Conservation (phyloP, 1,284 basidiomycete species). For the Kwoniella shivajii region DNA sequence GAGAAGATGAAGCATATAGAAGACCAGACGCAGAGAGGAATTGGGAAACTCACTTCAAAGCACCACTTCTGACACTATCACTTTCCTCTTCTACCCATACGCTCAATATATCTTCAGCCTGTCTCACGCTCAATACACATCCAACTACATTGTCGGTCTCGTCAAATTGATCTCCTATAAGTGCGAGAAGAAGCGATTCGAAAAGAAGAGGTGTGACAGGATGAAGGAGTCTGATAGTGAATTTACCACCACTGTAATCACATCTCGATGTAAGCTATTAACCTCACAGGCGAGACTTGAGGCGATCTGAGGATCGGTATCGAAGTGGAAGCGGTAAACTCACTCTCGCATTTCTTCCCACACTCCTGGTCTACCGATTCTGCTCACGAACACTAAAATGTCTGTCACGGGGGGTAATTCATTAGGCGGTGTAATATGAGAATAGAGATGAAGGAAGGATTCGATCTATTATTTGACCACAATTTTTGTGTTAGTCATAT, state of each 20-base stretch:
- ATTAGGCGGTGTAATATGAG: constrained; percentile 52
- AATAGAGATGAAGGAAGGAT: constrained; percentile 54
- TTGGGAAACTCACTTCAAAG: constrained; percentile 45
- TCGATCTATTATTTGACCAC: constrained; percentile 48
- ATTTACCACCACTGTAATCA: constrained; percentile 44
- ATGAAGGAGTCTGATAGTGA: constrained; percentile 51
- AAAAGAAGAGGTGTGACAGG: constrained; percentile 50
- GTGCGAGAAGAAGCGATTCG: constrained; percentile 49
- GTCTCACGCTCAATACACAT: constrained; percentile 52
- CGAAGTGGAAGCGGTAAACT: constrained; percentile 16
- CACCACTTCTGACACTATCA: constrained; percentile 44
- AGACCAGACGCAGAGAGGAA: not conserved
- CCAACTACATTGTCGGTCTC: constrained; percentile 54
- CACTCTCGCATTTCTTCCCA: constrained; percentile 56
- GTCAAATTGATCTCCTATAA: constrained; percentile 55
- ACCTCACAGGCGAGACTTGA: not conserved
- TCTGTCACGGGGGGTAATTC: constrained; percentile 54
- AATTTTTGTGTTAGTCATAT: too few species aligned
- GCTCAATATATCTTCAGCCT: constrained; percentile 54
- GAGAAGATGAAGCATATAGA: not conserved
- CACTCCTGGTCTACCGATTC: constrained; percentile 51
- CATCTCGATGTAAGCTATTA: not conserved
- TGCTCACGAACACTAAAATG: constrained; percentile 50
- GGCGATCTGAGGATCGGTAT: not conserved
- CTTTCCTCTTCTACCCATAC: constrained; percentile 56